Conservation (phyloP, 176 grass and related monocot species). For the Musa itinerans region DNA sequence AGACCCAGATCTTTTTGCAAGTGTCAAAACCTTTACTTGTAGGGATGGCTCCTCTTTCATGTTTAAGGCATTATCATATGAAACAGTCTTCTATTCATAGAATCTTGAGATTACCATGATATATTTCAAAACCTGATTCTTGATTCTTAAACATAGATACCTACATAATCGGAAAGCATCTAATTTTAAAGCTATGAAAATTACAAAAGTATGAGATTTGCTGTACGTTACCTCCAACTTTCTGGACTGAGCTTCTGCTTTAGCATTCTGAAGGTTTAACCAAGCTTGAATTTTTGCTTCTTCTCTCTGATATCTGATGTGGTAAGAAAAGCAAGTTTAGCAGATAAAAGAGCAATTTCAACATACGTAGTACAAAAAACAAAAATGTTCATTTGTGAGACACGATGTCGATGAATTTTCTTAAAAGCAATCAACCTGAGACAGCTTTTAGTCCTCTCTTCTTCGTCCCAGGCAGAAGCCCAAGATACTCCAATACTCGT, state of each 20-base stretch:
- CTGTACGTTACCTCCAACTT: constrained; percentile 64
- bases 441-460: constrained; percentile 88
- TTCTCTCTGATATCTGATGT: constrained; percentile 81
- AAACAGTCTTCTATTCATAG: too few species aligned
- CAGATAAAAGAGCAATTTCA: not conserved
- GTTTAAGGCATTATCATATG: too few species aligned
- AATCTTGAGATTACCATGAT: not conserved
- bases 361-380: not conserved
- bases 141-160: too few species aligned
- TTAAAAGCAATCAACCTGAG: constrained; percentile 34
- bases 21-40: too few species aligned
- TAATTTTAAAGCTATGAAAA: not conserved
- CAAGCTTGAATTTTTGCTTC: constrained; percentile 93
- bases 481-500: constrained; percentile 39
- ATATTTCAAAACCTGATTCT: not conserved
- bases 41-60: too few species aligned
- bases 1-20: too few species aligned
- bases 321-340: constrained; percentile 4
- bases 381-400: not conserved
- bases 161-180: not conserved
- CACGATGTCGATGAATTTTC: not conserved
- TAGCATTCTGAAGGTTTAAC: constrained; percentile 92
- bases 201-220: not conserved
- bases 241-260: constrained; percentile 92
- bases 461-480: constrained; percentile 63